Evolutionary conservation across 352 stramenopile species (phyloP).

Genomic region (Phytophthora tubulina): DNA sequence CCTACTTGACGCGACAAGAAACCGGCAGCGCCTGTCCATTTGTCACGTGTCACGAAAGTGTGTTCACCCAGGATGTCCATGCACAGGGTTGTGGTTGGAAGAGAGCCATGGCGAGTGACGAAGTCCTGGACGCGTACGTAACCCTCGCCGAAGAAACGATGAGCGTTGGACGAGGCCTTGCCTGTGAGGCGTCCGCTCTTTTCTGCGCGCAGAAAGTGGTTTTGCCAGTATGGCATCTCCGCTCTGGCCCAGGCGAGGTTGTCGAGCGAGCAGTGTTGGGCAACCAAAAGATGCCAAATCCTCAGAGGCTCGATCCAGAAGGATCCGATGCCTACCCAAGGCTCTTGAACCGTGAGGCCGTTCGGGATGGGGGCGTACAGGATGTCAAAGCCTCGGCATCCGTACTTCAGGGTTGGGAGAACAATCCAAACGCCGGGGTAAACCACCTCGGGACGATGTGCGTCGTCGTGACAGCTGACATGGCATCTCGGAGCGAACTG

Average conservation of each 20-base stretch:
- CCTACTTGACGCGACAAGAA: neutral
- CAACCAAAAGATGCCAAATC: neutral
- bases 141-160: neutral
- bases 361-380: conserved; percentile 10
- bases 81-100: conserved; percentile 1
- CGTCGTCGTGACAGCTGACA: neutral
- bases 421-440: neutral
- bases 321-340: neutral
- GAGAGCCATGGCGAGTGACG: neutral
- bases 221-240: conserved; percentile 20
- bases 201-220: conserved; percentile 1
- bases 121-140: conserved; percentile 21
- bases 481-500: conserved; percentile 18
- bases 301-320: conserved; percentile 21
- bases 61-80: neutral
- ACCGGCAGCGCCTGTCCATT: neutral
- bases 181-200: neutral
- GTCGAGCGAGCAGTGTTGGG: neutral
- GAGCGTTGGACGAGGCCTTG: neutral
- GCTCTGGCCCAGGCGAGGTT: neutral
- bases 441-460: conserved; percentile 17
- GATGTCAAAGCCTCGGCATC: conserved; percentile 9
- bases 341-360: neutral
- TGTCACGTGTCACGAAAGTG: neutral
- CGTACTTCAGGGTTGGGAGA: neutral